Conservation (phyloP, 148 eudicot species). For the Euryodendron excelsum region DNA sequence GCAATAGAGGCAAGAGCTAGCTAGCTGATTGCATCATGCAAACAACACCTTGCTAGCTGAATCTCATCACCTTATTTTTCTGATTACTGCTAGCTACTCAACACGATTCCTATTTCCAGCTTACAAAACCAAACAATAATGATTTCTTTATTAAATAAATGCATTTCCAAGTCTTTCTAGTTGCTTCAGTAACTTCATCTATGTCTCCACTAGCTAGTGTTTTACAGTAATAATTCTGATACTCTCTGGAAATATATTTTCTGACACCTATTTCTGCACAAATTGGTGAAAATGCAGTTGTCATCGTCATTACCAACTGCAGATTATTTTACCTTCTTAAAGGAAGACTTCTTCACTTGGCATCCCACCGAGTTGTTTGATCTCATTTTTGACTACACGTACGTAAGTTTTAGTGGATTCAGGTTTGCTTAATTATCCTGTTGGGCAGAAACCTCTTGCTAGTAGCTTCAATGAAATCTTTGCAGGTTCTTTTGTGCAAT, state of each 20-base stretch:
- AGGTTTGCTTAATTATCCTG: background rate
- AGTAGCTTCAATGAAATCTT: slow-evolving; percentile 1
- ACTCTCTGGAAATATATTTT: background rate
- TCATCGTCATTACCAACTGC: slow-evolving; percentile 51
- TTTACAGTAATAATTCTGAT: too few relatives aligned
- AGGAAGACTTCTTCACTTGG: slow-evolving; percentile 81
- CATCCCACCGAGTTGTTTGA: slow-evolving; percentile 66
- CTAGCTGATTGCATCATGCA: background rate
- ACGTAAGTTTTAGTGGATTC: slow-evolving; percentile 36
- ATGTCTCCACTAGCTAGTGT: too few relatives aligned
- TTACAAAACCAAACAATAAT: background rate
- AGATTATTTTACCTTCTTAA: slow-evolving; percentile 45
- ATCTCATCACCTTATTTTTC: too few relatives aligned
- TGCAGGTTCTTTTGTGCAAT: slow-evolving; percentile 93
- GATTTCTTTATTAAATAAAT: background rate
- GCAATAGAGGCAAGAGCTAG: slow-evolving; percentile 72
- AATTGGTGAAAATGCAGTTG: slow-evolving; percentile 50
- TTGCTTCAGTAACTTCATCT: background rate
- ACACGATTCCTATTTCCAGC: too few relatives aligned
- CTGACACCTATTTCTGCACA: background rate
- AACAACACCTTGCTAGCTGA: background rate
- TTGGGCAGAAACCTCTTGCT: background rate
- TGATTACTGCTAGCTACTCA: too few relatives aligned
- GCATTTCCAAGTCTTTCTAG: background rate
- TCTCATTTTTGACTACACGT: slow-evolving; percentile 90